These are phyloP conservation scores for Leccinum rimulosum DNA, from an alignment of 768 basidiomycete species.

Conservation along the genomic window DNA sequence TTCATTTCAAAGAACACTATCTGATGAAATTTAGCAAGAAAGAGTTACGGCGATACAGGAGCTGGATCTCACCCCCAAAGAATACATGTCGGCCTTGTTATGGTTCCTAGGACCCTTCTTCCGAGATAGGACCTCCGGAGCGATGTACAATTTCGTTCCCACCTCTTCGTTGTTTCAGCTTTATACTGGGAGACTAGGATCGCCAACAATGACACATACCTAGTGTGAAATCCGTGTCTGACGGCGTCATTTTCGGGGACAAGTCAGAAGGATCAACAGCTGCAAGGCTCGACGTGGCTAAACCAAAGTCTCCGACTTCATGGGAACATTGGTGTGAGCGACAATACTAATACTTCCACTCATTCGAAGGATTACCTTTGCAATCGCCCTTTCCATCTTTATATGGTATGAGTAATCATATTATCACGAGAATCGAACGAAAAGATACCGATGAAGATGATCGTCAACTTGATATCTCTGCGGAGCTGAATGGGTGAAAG, in stretches of 20 bases:
- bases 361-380: constrained; percentile 48
- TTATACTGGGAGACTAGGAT: too few species aligned
- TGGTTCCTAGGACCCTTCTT: constrained; percentile 67
- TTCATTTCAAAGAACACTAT: constrained; percentile 99
- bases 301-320: constrained; percentile 86
- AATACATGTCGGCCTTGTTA: constrained; percentile 95
- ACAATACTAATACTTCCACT: background rate
- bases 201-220: too few species aligned
- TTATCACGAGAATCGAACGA: background rate
- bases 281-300: constrained; percentile 80
- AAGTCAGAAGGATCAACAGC: constrained; percentile 75
- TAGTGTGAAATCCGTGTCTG: constrained; percentile 69
- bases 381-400: constrained; percentile 81
- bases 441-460: constrained; percentile 84
- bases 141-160: constrained; percentile 86
- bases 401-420: background rate
- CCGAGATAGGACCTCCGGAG: constrained; percentile 82
- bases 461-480: constrained; percentile 88
- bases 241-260: constrained; percentile 40
- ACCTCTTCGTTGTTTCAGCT: too few species aligned
- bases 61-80: constrained; percentile 67
- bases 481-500: constrained; percentile 61
- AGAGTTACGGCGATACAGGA: background rate
- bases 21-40: constrained; percentile 36
- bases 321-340: too few species aligned